Evolutionary conservation across 768 basidiomycete species (phyloP).

Genomic region (Psilocybe subaeruginosa): DNA sequence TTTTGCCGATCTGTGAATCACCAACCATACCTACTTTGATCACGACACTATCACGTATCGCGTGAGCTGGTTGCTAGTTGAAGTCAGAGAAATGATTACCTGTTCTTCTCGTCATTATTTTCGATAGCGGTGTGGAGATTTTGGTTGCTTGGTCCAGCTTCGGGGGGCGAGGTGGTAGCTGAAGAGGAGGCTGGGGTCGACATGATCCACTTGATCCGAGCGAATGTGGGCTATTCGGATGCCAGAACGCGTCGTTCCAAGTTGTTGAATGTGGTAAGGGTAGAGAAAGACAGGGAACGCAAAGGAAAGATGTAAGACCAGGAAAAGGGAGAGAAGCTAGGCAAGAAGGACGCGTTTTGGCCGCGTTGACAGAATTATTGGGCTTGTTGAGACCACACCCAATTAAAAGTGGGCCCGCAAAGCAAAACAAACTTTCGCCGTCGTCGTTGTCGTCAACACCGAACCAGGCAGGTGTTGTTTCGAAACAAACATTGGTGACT

Average conservation of each 20-base stretch:
- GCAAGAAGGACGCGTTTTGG: constrained; percentile 43
- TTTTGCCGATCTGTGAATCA: constrained; percentile 99
- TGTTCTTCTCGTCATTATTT: constrained; percentile 79
- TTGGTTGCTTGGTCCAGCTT: constrained; percentile 55
- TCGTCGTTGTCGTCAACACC: constrained; percentile 41
- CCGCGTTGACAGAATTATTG: constrained; percentile 27
- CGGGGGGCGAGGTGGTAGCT: constrained; percentile 40
- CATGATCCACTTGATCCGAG: constrained; percentile 37
- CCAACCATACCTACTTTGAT: constrained; percentile 99
- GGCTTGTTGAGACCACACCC: constrained; percentile 31
- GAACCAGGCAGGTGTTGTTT: constrained; percentile 23
- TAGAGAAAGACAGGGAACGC: constrained; percentile 20
- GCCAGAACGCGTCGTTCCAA: constrained; percentile 22
- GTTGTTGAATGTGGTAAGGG: constrained; percentile 14
- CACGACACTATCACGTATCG: constrained; percentile 63
- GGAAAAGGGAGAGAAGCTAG: constrained; percentile 34
- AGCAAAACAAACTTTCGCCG: constrained; percentile 29
- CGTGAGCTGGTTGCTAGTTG: neutral
- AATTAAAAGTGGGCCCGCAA: constrained; percentile 35
- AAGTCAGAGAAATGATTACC: constrained; percentile 33
- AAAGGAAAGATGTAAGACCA: constrained; percentile 29
- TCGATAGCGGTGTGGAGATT: constrained; percentile 51
- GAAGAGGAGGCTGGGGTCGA: constrained; percentile 53
- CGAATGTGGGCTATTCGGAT: constrained; percentile 17
- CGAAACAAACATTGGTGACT: constrained; percentile 24